Evolutionary conservation across 148 eudicot genomes (phyloP).

Genomic region (Heliamphora exappendiculata): DNA sequence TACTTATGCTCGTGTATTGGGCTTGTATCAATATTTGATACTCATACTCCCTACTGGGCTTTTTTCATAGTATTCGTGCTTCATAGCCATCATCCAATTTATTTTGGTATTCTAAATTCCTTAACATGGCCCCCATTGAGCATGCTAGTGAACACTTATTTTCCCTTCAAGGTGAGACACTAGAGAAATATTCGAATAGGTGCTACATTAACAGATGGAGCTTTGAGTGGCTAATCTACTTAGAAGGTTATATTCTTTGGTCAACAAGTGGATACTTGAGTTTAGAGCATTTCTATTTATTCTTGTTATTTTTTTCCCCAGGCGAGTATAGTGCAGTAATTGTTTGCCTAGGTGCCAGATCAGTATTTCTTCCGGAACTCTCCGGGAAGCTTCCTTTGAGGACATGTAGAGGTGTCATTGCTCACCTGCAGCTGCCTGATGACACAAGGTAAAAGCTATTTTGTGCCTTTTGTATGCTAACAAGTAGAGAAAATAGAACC

Average conservation of each 20-base stretch:
- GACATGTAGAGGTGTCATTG: conserved; percentile 84
- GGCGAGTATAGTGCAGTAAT: conserved; percentile 75
- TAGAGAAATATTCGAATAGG: neutral
- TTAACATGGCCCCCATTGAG: neutral
- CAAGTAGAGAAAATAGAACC: neutral
- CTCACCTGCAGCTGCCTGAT: conserved; percentile 63
- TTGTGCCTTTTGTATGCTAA: neutral
- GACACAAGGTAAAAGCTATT: conserved; percentile 37
- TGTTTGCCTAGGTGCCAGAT: conserved; percentile 83
- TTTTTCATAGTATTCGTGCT: too few species aligned
- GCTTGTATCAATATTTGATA: too few species aligned
- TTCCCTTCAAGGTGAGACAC: neutral
- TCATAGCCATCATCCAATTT: too few species aligned
- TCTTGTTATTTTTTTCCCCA: conserved; percentile 20
- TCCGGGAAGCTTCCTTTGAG: conserved; percentile 79
- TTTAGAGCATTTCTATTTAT: neutral
- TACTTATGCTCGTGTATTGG: too few species aligned
- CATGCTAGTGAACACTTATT: neutral
- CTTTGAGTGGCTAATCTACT: conserved; percentile 2
- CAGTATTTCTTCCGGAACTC: conserved; percentile 70
- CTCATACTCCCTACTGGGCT: too few species aligned
- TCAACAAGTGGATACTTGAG: neutral
- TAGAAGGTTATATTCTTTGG: neutral
- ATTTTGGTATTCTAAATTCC: neutral
- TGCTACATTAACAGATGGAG: neutral